These are phyloP conservation scores for Tylopilus vinaceipallidus DNA, from an alignment of 768 basidiomycete genomes.

Conservation along the genomic window DNA sequence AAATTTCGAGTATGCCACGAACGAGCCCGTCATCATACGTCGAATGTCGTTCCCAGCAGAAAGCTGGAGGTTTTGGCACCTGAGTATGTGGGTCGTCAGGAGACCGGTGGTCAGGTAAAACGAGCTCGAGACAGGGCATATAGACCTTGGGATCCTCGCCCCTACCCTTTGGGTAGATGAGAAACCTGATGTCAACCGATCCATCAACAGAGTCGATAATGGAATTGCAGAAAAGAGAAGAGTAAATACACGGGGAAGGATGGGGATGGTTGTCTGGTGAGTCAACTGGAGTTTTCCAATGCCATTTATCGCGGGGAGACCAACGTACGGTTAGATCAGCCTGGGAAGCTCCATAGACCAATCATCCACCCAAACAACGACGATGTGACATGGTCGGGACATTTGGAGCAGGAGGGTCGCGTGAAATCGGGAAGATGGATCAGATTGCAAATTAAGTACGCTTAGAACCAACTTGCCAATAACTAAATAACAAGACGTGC, in stretches of 20 bases:
- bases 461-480: neutral
- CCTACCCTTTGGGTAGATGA: neutral
- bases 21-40: neutral
- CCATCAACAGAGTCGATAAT: neutral
- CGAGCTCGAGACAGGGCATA: too few species aligned
- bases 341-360: neutral
- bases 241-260: neutral
- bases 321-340: neutral
- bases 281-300: neutral
- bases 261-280: neutral
- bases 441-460: too few species aligned
- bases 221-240: constrained; percentile 1
- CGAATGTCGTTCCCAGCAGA: neutral
- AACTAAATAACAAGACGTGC: neutral
- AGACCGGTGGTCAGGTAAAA: neutral
- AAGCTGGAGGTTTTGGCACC: neutral
- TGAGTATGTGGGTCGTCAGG: neutral
- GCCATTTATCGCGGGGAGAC: neutral
- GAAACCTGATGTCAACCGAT: neutral
- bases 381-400: too few species aligned
- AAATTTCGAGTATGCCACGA: too few species aligned
- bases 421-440: too few species aligned
- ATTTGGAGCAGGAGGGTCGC: too few species aligned
- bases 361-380: neutral
- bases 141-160: too few species aligned